A percentile compares a stretch with the other conserved stretches of the same genome.
These are phyloP conservation scores for Noccaea caerulescens DNA, from an alignment of 345 rosid species.

Conservation along the genomic window DNA sequence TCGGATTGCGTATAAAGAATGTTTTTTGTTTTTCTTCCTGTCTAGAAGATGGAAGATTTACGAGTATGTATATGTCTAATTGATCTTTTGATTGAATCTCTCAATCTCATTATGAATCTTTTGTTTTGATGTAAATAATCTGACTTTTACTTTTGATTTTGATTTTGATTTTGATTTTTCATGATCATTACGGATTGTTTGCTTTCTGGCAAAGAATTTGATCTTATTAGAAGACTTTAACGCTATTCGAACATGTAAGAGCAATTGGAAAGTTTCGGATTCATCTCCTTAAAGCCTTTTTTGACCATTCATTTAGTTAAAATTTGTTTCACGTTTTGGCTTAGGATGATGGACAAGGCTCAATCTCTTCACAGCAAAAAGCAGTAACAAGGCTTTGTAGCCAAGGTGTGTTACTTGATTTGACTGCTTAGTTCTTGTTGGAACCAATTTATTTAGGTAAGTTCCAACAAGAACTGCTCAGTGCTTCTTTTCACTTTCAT, in stretches of 20 bases:
- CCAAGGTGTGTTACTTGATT: no score
- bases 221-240: constrained; percentile 45
- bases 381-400: no score
- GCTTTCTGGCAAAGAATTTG: no score
- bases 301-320: constrained; percentile 3
- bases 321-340: constrained; percentile 28
- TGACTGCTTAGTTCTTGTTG: constrained; percentile 60
- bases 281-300: constrained; percentile 19
- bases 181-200: no score
- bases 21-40: background rate
- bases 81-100: constrained; percentile 26
- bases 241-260: constrained; percentile 64
- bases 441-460: constrained; percentile 94
- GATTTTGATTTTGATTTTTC: no score
- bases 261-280: background rate
- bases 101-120: background rate
- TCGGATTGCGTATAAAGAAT: no score
- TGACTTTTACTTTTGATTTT: no score
- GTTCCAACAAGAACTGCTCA: no score
- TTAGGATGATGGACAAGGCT: constrained; percentile 71
- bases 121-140: no score
- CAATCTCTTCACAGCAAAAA: constrained; percentile 47
- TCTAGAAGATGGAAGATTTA: constrained; percentile 2
- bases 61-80: background rate
- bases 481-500: background rate